These are phyloP conservation scores for Trametes villosa DNA, from an alignment of 768 basidiomycete genomes.

Conservation along the genomic window DNA sequence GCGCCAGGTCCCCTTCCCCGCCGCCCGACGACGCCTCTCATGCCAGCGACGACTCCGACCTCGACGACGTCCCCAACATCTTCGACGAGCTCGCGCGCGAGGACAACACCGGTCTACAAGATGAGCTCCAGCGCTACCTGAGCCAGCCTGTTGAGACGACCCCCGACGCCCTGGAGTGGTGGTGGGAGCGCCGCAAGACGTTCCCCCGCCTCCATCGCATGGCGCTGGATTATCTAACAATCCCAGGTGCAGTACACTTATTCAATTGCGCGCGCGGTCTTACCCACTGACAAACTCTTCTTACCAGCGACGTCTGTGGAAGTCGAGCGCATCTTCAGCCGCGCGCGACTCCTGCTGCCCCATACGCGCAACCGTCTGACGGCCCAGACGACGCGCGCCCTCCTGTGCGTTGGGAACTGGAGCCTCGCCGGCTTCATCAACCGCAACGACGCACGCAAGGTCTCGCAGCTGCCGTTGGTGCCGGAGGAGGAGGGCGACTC, in stretches of 20 bases:
- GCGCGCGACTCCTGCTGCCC: neutral
- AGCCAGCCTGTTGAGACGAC: slow-evolving; percentile 31
- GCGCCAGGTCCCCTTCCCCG: too few relatives aligned
- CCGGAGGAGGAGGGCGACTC: neutral
- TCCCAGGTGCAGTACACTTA: neutral
- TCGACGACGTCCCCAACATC: slow-evolving; percentile 28
- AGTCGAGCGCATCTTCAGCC: neutral
- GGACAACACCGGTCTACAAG: slow-evolving; percentile 20
- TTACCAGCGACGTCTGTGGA: neutral
- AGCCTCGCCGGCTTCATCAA: neutral
- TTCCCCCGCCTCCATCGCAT: slow-evolving; percentile 39
- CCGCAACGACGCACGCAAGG: neutral
- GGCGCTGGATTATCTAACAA: slow-evolving; percentile 37
- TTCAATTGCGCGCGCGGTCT: neutral
- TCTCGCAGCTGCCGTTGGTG: neutral
- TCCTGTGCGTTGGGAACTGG: neutral
- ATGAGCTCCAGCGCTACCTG: slow-evolving; percentile 38
- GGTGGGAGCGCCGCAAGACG: slow-evolving; percentile 26
- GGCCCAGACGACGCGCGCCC: neutral
- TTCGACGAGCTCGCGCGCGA: slow-evolving; percentile 37
- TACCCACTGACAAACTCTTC: neutral
- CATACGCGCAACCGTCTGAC: neutral
- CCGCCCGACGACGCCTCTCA: too few relatives aligned
- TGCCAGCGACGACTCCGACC: too few relatives aligned
- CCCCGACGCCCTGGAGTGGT: slow-evolving; percentile 38